Evolutionary conservation across 192 early-diverging fungal species (phyloP), one percentile per base, ranked within the genome.

Genomic region (Coemansia sp.): DNA sequence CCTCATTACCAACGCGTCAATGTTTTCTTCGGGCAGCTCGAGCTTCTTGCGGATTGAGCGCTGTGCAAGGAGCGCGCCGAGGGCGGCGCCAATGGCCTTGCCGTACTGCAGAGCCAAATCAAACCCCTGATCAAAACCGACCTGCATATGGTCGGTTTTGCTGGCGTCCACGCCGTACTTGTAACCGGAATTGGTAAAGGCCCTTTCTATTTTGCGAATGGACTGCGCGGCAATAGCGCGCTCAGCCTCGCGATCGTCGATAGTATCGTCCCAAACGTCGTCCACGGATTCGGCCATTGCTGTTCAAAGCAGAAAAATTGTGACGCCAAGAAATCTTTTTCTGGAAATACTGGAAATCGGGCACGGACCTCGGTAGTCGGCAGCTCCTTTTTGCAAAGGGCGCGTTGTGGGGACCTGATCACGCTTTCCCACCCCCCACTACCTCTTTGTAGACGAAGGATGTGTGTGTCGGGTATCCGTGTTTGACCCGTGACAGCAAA

Each of bases 161-260:
- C 65, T 65, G 12, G 70, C 75, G 10, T 78, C 75, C 27, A 78
- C 32, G 14, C 75, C 75, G 19, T 64, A 63, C 19, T 61, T 65
- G 62, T 78, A 78, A 4, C 75, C 75, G 0, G 65, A 22, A 19
- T 60, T 78, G 12, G 39, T 26, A 22, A 78, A 72, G 8, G 55
- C 44, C 11, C 41, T 41, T 27, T 72, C 58, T 3, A 78, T 53
- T 41, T 68, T 68, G 15, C 54, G 35, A n/a, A 65, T 55, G 4
- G 69, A 59, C 9, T 61, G 58, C 1, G 56, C 56, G 0, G 65
- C 58, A 11, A 78, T 48, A 8, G 22, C 37, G 42, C 67, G 73
- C 37, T 78, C 75, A 34, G 32, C 55, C 8, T 17, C 56, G 5
- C 56, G 17, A 26, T 71, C 58, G 15, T 29, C 26, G 33, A 19